These are phyloP conservation scores for Datura wrightii DNA, from an alignment of 257 asterid genomes.

Conservation along the genomic window DNA sequence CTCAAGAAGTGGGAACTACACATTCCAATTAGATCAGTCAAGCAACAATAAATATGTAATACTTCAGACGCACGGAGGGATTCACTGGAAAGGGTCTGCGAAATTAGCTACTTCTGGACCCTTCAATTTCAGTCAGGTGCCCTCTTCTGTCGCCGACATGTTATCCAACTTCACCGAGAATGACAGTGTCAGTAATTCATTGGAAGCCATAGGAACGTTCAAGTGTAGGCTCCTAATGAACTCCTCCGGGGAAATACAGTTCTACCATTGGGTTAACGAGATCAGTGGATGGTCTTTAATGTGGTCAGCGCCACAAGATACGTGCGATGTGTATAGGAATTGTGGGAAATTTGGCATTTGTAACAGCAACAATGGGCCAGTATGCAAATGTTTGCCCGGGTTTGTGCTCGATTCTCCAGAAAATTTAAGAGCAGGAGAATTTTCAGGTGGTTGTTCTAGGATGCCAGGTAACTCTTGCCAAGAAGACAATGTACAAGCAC, in stretches of 20 bases:
- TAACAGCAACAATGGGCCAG: background rate
- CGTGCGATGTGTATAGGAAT: slow-evolving; percentile 29
- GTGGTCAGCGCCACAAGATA: slow-evolving; percentile 39
- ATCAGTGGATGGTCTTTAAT: slow-evolving; percentile 4
- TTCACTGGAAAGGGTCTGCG: background rate
- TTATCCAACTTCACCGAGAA: slow-evolving; percentile 28
- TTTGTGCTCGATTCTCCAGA: slow-evolving; percentile 13
- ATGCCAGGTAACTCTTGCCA: slow-evolving; percentile 24
- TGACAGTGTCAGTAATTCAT: background rate
- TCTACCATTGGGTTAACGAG: background rate
- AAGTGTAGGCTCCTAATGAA: slow-evolving; percentile 40
- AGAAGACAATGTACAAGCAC: background rate
- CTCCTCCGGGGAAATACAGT: slow-evolving; percentile 45
- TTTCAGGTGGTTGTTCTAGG: slow-evolving; percentile 36
- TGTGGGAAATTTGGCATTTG: slow-evolving; percentile 51
- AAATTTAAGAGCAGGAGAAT: slow-evolving; percentile 20
- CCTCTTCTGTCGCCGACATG: background rate
- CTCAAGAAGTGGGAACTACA: slow-evolving; percentile 32
- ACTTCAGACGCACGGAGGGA: background rate
- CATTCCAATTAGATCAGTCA: slow-evolving; percentile 34
- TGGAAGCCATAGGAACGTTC: background rate
- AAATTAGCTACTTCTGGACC: background rate
- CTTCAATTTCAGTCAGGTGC: background rate
- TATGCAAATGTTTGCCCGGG: slow-evolving; percentile 48
- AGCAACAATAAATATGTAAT: slow-evolving; percentile 17